Base-by-base conservation (phyloP, 305 asterid genomes). In the Lippia alba region DNA sequence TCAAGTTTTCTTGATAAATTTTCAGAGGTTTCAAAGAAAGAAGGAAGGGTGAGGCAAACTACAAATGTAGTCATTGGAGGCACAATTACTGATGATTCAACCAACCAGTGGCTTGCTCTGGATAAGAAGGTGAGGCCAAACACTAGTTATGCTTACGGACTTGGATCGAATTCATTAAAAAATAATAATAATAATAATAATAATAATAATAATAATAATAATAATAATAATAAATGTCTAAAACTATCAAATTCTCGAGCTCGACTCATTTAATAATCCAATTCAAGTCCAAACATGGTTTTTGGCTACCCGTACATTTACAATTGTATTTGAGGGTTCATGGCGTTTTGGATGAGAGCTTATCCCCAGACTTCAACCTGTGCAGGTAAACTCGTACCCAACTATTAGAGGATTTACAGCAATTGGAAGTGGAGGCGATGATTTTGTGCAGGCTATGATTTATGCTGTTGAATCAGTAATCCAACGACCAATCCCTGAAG, bases 401-500 rank as follows among this genome's bases (percentile, higher is more conserved):
- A 84, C 92, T 9, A 89, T 79, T 54, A 80, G 95, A 75, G 89
- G 88, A 66, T 88, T 88, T 73, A 88, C 95, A 0, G 95, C 95
- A 57, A 88, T 88, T 66, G 95, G 92, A 51, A 86, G 85, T 40
- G 90, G 95, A 72, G 95, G 95, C 55, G 89, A 88, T 70, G 92
- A 88, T 76, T 88, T 88, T 77, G 92, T 88, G 69, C 86, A 88
- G 19, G 85, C 95, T 44, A 88, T 88, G 95, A 86, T 88, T 68
- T 82, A 84, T 69, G 90, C 95, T 67, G 95, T 88, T 67, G 95
- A 88, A 77, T 84, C 95, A 6, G 89, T 88, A 44, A 66, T 88
- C 64, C 84, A 88, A 49, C 79, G 78, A 63, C 80, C 92, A 18
- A 81, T 88, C 70, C 92, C 90, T 17, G 78, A 88, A 86, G 94